Conservation (phyloP, 768 basidiomycete species). For the Tephrocybe sp. region DNA sequence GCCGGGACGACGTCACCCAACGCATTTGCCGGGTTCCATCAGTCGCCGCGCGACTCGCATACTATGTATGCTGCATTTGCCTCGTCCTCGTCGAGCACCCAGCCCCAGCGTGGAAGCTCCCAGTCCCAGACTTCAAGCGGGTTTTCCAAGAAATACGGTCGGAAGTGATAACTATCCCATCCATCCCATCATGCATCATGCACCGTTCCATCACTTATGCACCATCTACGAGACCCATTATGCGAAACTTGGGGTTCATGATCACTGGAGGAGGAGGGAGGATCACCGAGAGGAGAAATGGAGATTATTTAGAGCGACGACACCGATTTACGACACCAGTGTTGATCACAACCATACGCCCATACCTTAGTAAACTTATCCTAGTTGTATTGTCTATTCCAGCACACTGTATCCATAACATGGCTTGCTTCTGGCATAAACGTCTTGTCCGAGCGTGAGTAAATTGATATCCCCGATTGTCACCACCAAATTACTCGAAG, state of each 20-base stretch:
- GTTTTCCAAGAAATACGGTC: conserved; percentile 34
- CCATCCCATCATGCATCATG: not conserved
- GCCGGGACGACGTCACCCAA: conserved; percentile 54
- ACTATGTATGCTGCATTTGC: conserved; percentile 56
- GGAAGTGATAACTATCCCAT: conserved; percentile 24
- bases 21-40: conserved; percentile 55
- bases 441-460: conserved; percentile 18
- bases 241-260: too few species aligned
- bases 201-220: not conserved
- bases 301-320: not conserved
- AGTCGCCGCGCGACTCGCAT: conserved; percentile 61
- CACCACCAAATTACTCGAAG: conserved; percentile 8
- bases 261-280: conserved; percentile 5
- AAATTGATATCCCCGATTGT: conserved; percentile 20
- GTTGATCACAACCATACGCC: conserved; percentile 16
- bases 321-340: conserved; percentile 6
- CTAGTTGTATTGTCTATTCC: conserved; percentile 18
- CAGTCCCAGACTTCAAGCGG: conserved; percentile 24
- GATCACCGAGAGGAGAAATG: not conserved
- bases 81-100: conserved; percentile 19
- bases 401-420: conserved; percentile 14
- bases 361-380: conserved; percentile 12
- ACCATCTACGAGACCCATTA: not conserved
- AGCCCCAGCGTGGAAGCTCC: conserved; percentile 18
- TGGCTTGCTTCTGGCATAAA: not conserved